Percentiles rank a stretch among this genome's conserved stretches.
Evolutionary conservation across 2,329 filamentous ascomycete genomes (phyloP).

Genomic region (Clonostachys rhizophaga): DNA sequence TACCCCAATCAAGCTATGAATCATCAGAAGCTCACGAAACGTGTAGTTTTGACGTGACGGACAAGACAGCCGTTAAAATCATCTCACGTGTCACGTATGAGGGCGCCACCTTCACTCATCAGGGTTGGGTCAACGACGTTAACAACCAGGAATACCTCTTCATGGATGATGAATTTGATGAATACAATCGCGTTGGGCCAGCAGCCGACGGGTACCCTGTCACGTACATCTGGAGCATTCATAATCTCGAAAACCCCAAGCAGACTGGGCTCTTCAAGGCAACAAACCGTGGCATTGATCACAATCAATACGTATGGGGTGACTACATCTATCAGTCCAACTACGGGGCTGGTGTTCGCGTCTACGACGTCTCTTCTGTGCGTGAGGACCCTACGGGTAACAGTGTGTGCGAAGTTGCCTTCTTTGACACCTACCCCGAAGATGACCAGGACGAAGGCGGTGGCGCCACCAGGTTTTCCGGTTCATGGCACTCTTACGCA

Average conservation of each 20-base stretch:
- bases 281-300: conserved; percentile 25
- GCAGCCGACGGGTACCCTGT: conserved; percentile 35
- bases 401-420: conserved; percentile 33
- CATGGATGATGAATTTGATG: conserved; percentile 44
- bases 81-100: conserved; percentile 50
- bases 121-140: conserved; percentile 44
- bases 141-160: conserved; percentile 33
- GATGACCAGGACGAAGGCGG: conserved; percentile 31
- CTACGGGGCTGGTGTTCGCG: conserved; percentile 33
- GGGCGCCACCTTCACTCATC: conserved; percentile 51
- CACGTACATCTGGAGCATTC: conserved; percentile 43
- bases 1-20: conserved; percentile 46
- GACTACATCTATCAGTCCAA: conserved; percentile 37
- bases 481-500: conserved; percentile 38
- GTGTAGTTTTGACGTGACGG: conserved; percentile 39
- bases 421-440: conserved; percentile 41
- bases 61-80: conserved; percentile 38
- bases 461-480: conserved; percentile 26
- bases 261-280: conserved; percentile 28
- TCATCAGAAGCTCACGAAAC: conserved; percentile 35
- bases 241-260: conserved; percentile 28
- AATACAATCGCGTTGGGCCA: conserved; percentile 26
- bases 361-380: conserved; percentile 22
- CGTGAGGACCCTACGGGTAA: conserved; percentile 26
- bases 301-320: conserved; percentile 37